phyloP scores from a whole-genome alignment of 2,329 filamentous ascomycete species.

The Colletotrichum costaricense region DNA sequence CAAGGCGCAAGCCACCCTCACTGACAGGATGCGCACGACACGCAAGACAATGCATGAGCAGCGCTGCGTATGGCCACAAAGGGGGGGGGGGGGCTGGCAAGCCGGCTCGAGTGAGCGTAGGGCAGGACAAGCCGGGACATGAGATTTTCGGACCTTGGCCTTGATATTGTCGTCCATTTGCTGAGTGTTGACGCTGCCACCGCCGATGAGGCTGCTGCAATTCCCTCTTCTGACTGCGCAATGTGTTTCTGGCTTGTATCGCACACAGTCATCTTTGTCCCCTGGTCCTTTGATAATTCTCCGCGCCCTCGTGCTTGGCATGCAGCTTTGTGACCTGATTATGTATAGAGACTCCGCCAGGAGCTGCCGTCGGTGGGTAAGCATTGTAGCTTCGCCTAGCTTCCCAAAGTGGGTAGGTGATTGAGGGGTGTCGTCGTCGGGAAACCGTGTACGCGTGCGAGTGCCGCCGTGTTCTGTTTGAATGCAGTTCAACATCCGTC shows the following conservation, averaged over 20 bases:
- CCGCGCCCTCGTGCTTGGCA: constrained; percentile 3
- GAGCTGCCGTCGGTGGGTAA: neutral
- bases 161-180: neutral
- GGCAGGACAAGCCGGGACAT: neutral
- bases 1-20: neutral
- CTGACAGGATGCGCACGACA: neutral
- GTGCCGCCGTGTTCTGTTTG: neutral
- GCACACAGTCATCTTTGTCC: neutral
- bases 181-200: neutral
- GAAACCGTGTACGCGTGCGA: neutral
- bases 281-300: constrained; percentile 1
- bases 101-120: neutral
- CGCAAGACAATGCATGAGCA: neutral
- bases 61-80: neutral
- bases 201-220: neutral
- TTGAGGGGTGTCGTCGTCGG: constrained; percentile 11
- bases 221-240: neutral
- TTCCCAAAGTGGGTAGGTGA: constrained; percentile 4
- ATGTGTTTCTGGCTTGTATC: neutral
- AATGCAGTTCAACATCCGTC: neutral
- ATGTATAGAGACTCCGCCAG: neutral
- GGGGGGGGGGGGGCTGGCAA: neutral
- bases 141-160: neutral
- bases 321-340: constrained; percentile 15
- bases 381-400: constrained; percentile 1